Percentiles rank a stretch among this genome's conserved stretches.
These are phyloP conservation scores for Sporisorium reilianum DNA, from an alignment of 1,284 basidiomycete species.

Conservation along the genomic window DNA sequence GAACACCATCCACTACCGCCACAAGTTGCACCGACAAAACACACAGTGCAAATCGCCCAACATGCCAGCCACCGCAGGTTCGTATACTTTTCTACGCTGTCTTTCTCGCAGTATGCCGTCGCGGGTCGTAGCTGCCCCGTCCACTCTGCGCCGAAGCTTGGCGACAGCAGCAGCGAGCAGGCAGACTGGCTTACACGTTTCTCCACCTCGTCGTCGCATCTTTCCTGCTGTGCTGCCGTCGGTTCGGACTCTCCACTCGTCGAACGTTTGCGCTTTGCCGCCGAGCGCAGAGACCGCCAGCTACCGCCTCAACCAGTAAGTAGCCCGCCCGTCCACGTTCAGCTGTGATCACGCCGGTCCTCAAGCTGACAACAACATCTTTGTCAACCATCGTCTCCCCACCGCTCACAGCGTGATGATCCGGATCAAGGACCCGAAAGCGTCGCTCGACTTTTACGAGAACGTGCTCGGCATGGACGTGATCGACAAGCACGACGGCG, in stretches of 20 bases:
- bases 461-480: conserved; percentile 86
- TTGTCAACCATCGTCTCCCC: no score
- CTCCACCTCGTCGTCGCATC: conserved; percentile 4
- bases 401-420: conserved; percentile 79
- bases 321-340: not conserved
- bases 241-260: conserved; percentile 1
- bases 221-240: not conserved
- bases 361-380: no score
- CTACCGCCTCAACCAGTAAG: conserved; percentile 66
- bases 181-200: conserved; percentile 10
- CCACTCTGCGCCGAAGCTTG: not conserved
- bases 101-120: not conserved
- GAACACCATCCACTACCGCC: no score
- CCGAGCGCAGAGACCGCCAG: conserved; percentile 58
- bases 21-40: no score
- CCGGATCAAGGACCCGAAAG: conserved; percentile 86
- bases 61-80: conserved; percentile 57
- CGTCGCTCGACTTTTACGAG: conserved; percentile 64
- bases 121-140: not conserved
- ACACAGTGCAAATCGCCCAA: conserved; percentile 21
- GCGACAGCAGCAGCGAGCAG: not conserved
- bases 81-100: conserved; percentile 27
- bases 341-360: no score
- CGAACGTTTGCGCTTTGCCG: conserved; percentile 7
- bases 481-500: conserved; percentile 71